phyloP scores from a whole-genome alignment of 148 eudicot genomes.

The Amaranthus cruentus region DNA sequence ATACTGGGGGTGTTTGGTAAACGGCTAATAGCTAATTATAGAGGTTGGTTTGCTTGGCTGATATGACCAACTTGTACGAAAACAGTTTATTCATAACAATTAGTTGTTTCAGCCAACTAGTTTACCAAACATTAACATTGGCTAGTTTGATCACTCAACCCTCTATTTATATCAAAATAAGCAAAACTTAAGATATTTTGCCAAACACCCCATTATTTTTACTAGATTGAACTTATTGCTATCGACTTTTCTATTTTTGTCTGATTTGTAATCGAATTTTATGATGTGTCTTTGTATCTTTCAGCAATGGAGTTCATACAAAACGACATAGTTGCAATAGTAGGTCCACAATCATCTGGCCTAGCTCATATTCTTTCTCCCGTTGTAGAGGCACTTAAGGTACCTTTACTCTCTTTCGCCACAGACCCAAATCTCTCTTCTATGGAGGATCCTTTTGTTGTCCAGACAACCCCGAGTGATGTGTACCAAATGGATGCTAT shows the following conservation, averaged over 20 bases:
- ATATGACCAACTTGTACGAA: too few relatives aligned
- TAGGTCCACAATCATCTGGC: conserved; percentile 65
- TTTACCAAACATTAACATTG: too few relatives aligned
- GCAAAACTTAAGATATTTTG: too few relatives aligned
- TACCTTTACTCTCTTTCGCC: conserved; percentile 59
- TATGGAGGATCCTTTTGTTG: conserved; percentile 46
- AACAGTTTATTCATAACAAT: too few relatives aligned
- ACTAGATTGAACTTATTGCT: background rate
- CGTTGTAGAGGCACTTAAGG: conserved; percentile 51
- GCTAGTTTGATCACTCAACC: too few relatives aligned
- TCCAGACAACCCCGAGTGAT: conserved; percentile 48
- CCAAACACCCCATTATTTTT: background rate
- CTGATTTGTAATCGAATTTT: background rate
- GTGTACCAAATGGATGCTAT: conserved; percentile 62
- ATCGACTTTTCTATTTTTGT: background rate
- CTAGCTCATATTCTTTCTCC: conserved; percentile 46
- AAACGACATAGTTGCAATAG: conserved; percentile 49
- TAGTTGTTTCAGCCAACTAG: too few relatives aligned
- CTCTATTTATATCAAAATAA: too few relatives aligned
- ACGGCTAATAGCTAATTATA: too few relatives aligned
- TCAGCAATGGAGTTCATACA: conserved; percentile 76
- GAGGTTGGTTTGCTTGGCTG: too few relatives aligned
- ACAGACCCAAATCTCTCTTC: conserved; percentile 61
- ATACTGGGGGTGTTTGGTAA: too few relatives aligned
- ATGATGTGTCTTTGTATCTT: conserved; percentile 3